phyloP scores from a whole-genome alignment of 768 basidiomycete genomes.

The Lyophyllum semitale region DNA sequence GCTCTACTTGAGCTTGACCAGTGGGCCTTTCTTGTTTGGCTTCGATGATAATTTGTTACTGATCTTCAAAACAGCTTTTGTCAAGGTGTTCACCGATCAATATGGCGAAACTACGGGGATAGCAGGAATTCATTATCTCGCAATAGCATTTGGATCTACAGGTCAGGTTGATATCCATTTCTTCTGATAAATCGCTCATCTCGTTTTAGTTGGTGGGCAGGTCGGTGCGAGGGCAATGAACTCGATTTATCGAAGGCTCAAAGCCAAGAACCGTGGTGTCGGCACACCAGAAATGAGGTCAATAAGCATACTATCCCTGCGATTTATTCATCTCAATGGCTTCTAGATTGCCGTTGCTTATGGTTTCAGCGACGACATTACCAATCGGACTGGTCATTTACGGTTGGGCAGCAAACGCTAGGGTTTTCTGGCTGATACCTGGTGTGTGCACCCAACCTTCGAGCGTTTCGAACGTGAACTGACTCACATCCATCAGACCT shows the following conservation, averaged over 20 bases:
- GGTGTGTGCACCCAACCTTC: slow-evolving; percentile 34
- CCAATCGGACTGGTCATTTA: slow-evolving; percentile 64
- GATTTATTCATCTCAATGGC: neutral
- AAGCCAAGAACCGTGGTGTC: slow-evolving; percentile 47
- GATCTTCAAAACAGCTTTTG: slow-evolving; percentile 40
- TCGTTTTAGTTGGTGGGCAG: slow-evolving; percentile 36
- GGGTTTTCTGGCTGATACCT: slow-evolving; percentile 59
- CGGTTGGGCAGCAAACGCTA: slow-evolving; percentile 59
- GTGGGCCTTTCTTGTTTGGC: slow-evolving; percentile 24
- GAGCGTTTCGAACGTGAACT: neutral
- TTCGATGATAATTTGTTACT: neutral
- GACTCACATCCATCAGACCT: slow-evolving; percentile 14
- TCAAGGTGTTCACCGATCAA: slow-evolving; percentile 49
- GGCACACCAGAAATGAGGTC: slow-evolving; percentile 58
- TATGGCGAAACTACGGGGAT: slow-evolving; percentile 55
- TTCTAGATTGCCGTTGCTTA: slow-evolving; percentile 34
- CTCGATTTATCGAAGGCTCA: slow-evolving; percentile 44
- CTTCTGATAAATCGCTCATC: slow-evolving; percentile 7
- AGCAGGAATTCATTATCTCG: slow-evolving; percentile 62
- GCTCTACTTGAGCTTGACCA: slow-evolving; percentile 42
- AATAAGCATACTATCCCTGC: neutral
- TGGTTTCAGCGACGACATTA: slow-evolving; percentile 52
- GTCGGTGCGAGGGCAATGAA: slow-evolving; percentile 47
- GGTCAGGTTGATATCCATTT: slow-evolving; percentile 33
- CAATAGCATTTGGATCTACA: slow-evolving; percentile 55